A percentile compares a stretch with the other conserved stretches of the same genome.
phyloP scores from a whole-genome alignment of 257 asterid species.

The Solanum phureja region DNA sequence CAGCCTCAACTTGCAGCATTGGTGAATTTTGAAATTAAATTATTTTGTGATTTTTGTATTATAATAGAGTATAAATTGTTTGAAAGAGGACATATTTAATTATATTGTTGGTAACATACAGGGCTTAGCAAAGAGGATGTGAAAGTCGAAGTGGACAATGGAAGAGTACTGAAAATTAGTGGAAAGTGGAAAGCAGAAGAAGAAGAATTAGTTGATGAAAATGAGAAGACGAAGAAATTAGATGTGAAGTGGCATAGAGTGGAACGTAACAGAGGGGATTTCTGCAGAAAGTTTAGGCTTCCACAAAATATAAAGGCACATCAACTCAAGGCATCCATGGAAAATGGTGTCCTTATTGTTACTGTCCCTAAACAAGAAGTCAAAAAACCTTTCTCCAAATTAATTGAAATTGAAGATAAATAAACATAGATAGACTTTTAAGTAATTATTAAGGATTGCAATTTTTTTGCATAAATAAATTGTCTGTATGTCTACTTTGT shows the following conservation, averaged over 20 bases:
- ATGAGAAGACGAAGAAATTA: background rate
- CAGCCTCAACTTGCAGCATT: too few relatives aligned
- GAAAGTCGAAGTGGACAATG: background rate
- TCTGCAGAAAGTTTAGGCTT: slow-evolving; percentile 6
- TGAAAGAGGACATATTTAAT: background rate
- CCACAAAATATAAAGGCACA: background rate
- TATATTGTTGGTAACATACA: background rate
- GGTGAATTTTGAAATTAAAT: background rate
- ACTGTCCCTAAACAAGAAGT: background rate
- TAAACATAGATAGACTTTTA: background rate
- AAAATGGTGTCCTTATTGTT: background rate
- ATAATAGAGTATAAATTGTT: too few relatives aligned
- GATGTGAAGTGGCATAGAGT: background rate
- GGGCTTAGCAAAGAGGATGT: slow-evolving; percentile 6
- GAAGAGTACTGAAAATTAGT: background rate
- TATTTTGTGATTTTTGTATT: too few relatives aligned
- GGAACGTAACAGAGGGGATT: slow-evolving; percentile 1
- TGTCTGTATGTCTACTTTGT: background rate
- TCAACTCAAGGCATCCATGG: background rate
- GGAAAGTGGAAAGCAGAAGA: background rate
- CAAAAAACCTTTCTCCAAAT: background rate
- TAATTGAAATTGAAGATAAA: slow-evolving; percentile 1
- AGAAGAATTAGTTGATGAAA: background rate
- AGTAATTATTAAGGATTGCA: background rate
- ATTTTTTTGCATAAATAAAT: background rate